Base-by-base conservation (phyloP, 1,139 yeast genomes). In the Blastobotrys elegans region DNA sequence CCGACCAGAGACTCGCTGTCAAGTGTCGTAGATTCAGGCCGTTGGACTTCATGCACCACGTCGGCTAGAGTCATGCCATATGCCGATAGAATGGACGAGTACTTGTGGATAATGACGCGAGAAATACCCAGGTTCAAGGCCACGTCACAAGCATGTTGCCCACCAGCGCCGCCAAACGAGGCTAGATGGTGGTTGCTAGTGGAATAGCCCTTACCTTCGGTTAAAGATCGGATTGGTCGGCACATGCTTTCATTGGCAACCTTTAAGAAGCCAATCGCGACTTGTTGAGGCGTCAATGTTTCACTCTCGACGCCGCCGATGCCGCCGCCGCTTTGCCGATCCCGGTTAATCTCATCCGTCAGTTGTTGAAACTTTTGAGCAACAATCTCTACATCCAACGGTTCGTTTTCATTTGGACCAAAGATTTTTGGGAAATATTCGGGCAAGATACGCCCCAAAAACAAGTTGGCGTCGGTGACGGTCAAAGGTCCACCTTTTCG, bases 401-500 rank as follows among this genome's bases (percentile, higher is more conserved):
- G 71, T 56, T 74, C 66, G 50, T 76, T 62, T 55, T 76, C 80
- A 44, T 69, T 63, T 2, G 79, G 78, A 1, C 81, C 81, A 56
- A 76, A 76, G 30, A 76, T 77, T 49, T 72, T 71, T 5, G 81
- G 81, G 59, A 76, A 76, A 46, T 65, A 69, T 17, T 72, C 75
- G 1, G 79, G 76, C 20, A 74, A 58, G 30, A 77, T 71, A 43
- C 80, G 64, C 2, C 82, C 81, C 13, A 76, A 64, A 51, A 74
- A 68, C 46, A 76, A 57, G 50, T 76, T 76, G 10, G 82, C 82
- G 58, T 76, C 81, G 1, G 81, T 76, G 10, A 77, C 71, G 0
- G 81, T 77, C 44, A 76, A 61, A 0, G 80, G 81, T 11, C 81
- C 81, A 4, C 79, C 79, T 52, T 77, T 77, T 41, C 79, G 63